Base-by-base conservation (phyloP, 495 filamentous ascomycete species). In the Talaromyces thailandensis region DNA sequence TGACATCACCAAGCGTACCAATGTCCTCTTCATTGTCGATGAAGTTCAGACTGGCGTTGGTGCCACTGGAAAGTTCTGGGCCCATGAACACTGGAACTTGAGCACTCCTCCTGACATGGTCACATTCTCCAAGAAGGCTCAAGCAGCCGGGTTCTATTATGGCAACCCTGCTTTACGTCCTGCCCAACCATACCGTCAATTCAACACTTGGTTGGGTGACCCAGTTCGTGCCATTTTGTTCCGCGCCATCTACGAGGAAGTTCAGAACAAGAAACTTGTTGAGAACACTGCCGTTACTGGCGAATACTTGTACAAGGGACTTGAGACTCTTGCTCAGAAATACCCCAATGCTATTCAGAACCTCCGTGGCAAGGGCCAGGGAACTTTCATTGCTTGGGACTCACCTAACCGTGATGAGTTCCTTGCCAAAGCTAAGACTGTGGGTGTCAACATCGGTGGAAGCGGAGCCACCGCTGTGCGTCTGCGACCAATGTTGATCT, bases 181-280 rank as follows among this genome's bases (percentile, higher is more conserved):
- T 56, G 97, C 96, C 80, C 93, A 93, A 82, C 92, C 94, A n/a
- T 98, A 97, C 83, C 86, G 94, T 57, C 94, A 98, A 77, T 98
- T 98, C 80, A 98, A 98, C 79, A 98, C 95, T 63, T 98, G 94
- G 94, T 97, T 98, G 93, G 94, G 94, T 72, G 94, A 98, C 77
- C 94, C 94, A 29, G 86, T 90, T 9, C 86, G 91, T 56, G 92
- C 91, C 8, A 78, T 98, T 63, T 82, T 98, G 63, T 98, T 97
- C 86, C 84, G 89, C 61, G 91, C 88, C 66, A 97, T 98, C 75
- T 85, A 96, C 70, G 74, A 90, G 45, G 93, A 98, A 77, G 89
- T 98, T 58, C 85, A 96, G 77, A 80, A 86, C 48, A 78, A 91
- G 18, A 82, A 87, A 61, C 81, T 98, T 11, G 92, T 98, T 29